Percentiles rank a stretch among this genome's conserved stretches.
Evolutionary conservation across 345 rosid genomes (phyloP).

Genomic region (Eucalyptus regnans): DNA sequence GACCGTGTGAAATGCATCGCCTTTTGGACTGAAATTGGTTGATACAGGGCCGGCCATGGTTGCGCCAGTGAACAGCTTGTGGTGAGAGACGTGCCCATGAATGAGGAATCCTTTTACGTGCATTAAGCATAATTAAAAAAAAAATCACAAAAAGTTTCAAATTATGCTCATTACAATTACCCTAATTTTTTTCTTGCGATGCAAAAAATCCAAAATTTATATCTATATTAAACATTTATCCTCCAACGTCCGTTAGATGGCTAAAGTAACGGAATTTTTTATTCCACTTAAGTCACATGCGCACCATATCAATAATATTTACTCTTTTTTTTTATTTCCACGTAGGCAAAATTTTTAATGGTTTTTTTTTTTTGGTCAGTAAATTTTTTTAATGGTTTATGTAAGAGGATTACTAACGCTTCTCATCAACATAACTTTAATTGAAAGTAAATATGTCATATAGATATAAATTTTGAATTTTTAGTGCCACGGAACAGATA

Average conservation of each 20-base stretch:
- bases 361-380: no score
- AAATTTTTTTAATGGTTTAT: no score
- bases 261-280: no score
- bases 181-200: not conserved
- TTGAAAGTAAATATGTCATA: not conserved
- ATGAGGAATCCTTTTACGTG: not conserved
- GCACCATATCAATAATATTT: no score
- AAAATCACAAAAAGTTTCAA: not conserved
- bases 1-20: not conserved
- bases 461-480: no score
- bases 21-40: not conserved
- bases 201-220: no score
- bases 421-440: not conserved
- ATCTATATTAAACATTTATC: not conserved
- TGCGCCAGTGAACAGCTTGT: not conserved
- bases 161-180: rapidly evolving
- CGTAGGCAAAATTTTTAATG: no score
- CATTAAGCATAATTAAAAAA: not conserved
- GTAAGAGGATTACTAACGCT: not conserved
- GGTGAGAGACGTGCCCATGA: not conserved
- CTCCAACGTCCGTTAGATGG: not conserved
- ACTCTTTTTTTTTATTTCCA: not conserved
- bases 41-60: not conserved
- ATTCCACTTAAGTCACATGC: not conserved
- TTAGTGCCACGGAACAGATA: rapidly evolving